phyloP scores from a whole-genome alignment of 148 eudicot species.

The Chenopodium berlandieri region DNA sequence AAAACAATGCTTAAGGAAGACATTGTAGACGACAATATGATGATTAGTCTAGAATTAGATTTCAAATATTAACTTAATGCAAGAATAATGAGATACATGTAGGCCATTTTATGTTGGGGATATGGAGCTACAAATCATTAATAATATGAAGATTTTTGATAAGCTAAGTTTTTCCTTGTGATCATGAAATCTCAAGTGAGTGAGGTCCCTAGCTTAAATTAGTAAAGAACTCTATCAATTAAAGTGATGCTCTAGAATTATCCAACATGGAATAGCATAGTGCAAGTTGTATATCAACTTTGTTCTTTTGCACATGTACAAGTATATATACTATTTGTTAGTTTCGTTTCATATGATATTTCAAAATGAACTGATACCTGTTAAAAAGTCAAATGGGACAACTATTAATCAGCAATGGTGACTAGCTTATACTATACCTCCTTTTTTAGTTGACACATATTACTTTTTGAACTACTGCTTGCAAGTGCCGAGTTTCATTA shows the following conservation, averaged over 20 bases:
- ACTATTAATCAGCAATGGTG: no score
- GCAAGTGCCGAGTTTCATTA: no score
- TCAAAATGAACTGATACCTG: no score
- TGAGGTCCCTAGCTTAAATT: background rate
- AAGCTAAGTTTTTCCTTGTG: background rate
- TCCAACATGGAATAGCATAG: background rate
- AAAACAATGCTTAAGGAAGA: background rate
- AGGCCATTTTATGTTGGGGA: background rate
- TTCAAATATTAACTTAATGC: background rate
- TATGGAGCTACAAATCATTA: background rate
- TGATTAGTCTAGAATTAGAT: background rate
- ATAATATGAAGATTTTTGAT: background rate
- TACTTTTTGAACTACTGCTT: no score
- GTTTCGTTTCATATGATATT: no score
- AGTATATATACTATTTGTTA: no score
- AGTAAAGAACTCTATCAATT: background rate
- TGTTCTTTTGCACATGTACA: no score
- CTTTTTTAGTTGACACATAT: no score
- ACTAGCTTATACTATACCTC: no score
- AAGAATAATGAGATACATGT: background rate
- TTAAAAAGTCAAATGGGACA: no score
- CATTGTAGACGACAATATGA: constrained; percentile 4
- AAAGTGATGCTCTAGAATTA: background rate
- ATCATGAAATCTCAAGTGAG: background rate
- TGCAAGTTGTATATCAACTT: no score